Conservation (phyloP, 177 flowering plant species). For the Vitis hybrid region DNA sequence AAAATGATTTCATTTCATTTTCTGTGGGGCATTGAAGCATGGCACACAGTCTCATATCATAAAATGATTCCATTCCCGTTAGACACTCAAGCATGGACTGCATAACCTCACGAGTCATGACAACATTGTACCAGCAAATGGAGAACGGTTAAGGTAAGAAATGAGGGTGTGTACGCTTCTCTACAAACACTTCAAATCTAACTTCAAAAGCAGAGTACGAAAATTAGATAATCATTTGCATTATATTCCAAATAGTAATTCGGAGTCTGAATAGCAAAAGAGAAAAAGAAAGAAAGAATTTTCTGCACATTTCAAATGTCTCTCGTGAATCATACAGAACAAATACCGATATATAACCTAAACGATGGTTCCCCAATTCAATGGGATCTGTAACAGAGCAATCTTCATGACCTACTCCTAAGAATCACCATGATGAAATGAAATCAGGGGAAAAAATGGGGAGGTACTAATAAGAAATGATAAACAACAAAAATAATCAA, state of each 20-base stretch:
- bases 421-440: slow-evolving; percentile 23
- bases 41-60: no score
- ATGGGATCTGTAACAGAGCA: slow-evolving; percentile 41
- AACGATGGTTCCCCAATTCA: slow-evolving; percentile 27
- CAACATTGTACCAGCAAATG: no score
- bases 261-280: background rate
- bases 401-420: slow-evolving; percentile 35
- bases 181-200: no score
- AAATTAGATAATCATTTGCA: background rate
- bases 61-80: no score
- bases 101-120: no score
- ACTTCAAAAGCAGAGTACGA: background rate
- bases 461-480: slow-evolving; percentile 17
- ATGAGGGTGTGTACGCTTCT: no score
- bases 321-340: slow-evolving; percentile 44
- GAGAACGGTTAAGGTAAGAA: no score
- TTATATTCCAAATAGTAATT: background rate
- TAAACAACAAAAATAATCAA: background rate
- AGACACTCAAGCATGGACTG: no score
- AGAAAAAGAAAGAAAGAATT: slow-evolving; percentile 33
- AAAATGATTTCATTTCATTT: no score
- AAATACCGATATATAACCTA: slow-evolving; percentile 41
- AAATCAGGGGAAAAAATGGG: slow-evolving; percentile 21
- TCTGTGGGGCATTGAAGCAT: no score
- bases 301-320: slow-evolving; percentile 62